Base-by-base conservation (phyloP, 2,329 filamentous ascomycete genomes). In the Colletotrichum sp. region DNA sequence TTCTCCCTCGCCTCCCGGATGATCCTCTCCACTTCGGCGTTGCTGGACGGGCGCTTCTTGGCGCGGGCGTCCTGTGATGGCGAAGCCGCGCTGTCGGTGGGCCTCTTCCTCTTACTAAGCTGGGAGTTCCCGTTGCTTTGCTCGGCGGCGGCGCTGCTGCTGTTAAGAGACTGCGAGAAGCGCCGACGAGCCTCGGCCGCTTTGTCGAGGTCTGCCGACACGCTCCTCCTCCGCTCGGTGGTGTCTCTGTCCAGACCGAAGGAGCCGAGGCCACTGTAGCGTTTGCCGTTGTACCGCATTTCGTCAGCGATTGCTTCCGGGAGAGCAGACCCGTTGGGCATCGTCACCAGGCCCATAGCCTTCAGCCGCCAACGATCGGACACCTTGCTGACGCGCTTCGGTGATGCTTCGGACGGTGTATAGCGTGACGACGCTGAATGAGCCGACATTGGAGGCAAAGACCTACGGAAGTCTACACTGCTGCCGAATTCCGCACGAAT, bases 261-360 rank as follows among this genome's bases (percentile, higher is more conserved):
- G 72, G 82, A 80, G 24, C 87, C 85, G 3, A 86, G 76, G 4
- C 84, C 84, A 1, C 82, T 79, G 70, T 84, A 86, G 8, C 84
- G 83, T 76, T 85, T 87, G 30, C 85, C 85, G 62, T 86, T 84
- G 70, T 84, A 82, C 55, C 86, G 80, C 78, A 89, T 86, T 30
- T 89, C 86, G 44, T 86, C 79, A 15, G 88, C 88, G 55, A 92
- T 83, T 4, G 85, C 85, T 77, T 91, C 89, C 8, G 89, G 90
- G 4, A 90, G 79, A 76, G 88, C 89, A 64, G 88, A 86, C n/a
- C 90, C 87, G 76, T 91, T 87, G 6, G 88, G 86, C 86, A 90
- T 87, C 76, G 87, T 88, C 4, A 90, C 88, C 21, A 91, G 85
- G 12, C 87, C 88, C 87, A 89, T 88, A 57, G 87, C 87, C 68